Percentiles rank a stretch among this genome's conserved stretches.
Conservation (phyloP, 805 yeast species). For the Komagataella pastoris region DNA sequence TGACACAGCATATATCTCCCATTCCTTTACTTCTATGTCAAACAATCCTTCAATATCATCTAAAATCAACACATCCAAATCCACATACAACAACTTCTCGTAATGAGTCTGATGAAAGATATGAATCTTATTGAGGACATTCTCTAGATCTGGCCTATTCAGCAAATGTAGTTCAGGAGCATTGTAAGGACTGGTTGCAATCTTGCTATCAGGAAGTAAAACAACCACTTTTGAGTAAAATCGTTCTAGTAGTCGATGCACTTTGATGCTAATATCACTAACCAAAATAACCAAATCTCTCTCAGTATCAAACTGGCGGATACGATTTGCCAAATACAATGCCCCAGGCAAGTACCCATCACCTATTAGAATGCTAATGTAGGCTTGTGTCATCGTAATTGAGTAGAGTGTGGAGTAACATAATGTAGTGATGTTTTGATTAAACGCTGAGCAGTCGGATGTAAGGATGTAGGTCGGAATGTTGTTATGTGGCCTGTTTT, state of each 20-base stretch:
- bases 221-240: slow-evolving; percentile 9
- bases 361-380: slow-evolving; percentile 20
- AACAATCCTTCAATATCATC: slow-evolving; percentile 18
- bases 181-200: background rate
- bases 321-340: slow-evolving; percentile 4
- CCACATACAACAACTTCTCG: slow-evolving; percentile 44
- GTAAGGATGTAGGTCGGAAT: background rate
- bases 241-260: slow-evolving; percentile 3
- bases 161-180: slow-evolving; percentile 1
- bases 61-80: slow-evolving; percentile 47
- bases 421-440: background rate
- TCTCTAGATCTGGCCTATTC: slow-evolving; percentile 16
- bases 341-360: slow-evolving; percentile 24
- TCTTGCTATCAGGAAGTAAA: slow-evolving; percentile 8
- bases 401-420: background rate
- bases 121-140: slow-evolving; percentile 39
- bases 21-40: slow-evolving; percentile 10
- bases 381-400: slow-evolving; percentile 5
- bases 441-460: background rate
- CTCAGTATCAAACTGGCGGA: background rate
- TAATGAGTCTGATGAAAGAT: slow-evolving; percentile 32
- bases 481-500: background rate
- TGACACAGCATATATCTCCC: slow-evolving; percentile 40
- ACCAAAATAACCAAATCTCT: slow-evolving; percentile 1
- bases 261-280: slow-evolving; percentile 7